Evolutionary conservation across 257 asterid species (phyloP), one percentile per base, ranked within the genome.

Genomic region (Solanum infundibuliforme): DNA sequence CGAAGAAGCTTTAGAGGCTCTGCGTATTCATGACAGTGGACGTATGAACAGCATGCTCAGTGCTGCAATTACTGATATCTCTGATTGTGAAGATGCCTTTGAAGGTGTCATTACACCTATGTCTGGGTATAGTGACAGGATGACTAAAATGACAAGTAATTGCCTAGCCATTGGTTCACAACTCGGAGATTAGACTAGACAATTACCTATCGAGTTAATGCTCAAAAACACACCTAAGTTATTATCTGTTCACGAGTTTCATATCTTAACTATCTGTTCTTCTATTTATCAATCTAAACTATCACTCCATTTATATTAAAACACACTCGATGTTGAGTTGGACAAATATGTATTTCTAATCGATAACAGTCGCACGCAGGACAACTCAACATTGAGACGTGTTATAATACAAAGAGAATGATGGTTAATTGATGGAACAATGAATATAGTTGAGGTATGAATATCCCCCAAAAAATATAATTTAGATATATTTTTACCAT

Each of bases 111-210:
- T 31, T 20, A 55, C 79, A 18, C 77, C 87, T 14, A 71, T 90
- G 77, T 43, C 46, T 9, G 25, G 12, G 3, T 66, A 36, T 39
- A 88, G 88, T 14, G 86, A 86, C 29, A 85, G 73, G 90, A 68
- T 90, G 87, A 60, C 86, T 29, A 85, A 88, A 83, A 81, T 90
- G 88, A 87, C 90, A 20, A 89, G 90, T 82, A 87, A 76, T 34
- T 89, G 87, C 55, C 86, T 90, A 5, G 87, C 88, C 83, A 87
- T 87, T 55, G 82, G 83, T 77, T 88, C 91, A 65, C 88, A 86
- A 43, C 38, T 86, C 5, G 8, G 31, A 2, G 21, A n/a, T 43
- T 84, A 36, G 60, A 16, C 20, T 8, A 66, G 3, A 25, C 2
- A 6, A n/a, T n/a, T 38, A 36, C 36, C 6, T 23, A 34, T 31